Conservation (phyloP, 225 moss, liverwort and hornwort genomes). For the Rhytidiadelphus loreus region DNA sequence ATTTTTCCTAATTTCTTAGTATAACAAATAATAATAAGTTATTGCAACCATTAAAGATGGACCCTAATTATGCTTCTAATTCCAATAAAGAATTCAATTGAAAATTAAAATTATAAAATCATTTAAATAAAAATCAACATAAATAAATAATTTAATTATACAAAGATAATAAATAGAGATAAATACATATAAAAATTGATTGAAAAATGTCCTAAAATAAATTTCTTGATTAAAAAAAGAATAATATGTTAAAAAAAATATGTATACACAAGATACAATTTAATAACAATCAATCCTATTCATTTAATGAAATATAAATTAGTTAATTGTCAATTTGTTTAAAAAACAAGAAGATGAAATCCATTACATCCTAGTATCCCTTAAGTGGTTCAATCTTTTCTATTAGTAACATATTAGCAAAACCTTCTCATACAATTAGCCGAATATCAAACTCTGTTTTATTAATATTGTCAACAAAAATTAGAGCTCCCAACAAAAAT, state of each 20-base stretch:
- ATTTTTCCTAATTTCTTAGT: background rate
- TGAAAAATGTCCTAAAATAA: background rate
- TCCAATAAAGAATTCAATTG: background rate
- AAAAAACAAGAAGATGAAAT: background rate
- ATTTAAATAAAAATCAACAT: rapidly evolving
- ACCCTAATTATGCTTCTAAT: no score
- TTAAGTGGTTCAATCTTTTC: background rate
- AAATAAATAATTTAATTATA: background rate
- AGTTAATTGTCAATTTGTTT: background rate
- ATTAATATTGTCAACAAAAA: background rate
- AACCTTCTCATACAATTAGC: background rate
- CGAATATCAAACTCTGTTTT: background rate
- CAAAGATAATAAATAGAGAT: no score
- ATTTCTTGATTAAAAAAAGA: rapidly evolving
- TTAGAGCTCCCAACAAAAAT: background rate
- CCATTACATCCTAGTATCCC: background rate
- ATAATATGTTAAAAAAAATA: background rate
- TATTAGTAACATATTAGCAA: background rate
- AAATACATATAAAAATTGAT: background rate
- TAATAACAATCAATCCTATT: background rate
- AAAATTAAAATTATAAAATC: no score
- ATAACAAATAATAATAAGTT: background rate
- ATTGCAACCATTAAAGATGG: background rate
- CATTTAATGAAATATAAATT: background rate
- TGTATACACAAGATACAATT: background rate